Evolutionary conservation across 2,329 filamentous ascomycete genomes (phyloP), one percentile per base, ranked within the genome.

Genomic region (Verticillium isaacii): DNA sequence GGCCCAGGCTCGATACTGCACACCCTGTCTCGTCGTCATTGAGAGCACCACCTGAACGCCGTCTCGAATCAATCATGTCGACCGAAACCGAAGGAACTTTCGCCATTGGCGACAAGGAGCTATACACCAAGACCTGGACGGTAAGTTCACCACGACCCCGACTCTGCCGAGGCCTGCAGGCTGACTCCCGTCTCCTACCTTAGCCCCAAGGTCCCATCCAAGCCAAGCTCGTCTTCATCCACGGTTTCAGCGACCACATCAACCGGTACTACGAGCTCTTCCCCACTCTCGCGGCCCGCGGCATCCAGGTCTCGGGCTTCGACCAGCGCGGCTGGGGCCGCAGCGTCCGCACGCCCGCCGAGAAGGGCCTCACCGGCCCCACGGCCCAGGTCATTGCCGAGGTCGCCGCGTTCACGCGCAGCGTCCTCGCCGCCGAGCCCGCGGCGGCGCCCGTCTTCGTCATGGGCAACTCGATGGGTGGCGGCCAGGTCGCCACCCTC

Each of bases 291-390:
- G 89, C 90, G 25, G 77, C 80, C 12, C 83, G 83, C 60, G 91
- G 90, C 64, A 93, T 97, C 68, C 87, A 91, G 69, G 84, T 92
- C 57, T 85, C 89, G 70, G 83, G 86, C 64, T 91, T 93, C 73
- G 93, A 97, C 74, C 93, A 97, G 80, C 88, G 87, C 73, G 93
- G 93, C 73, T 97, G 93, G 93, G 93, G 93, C 64, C 87, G 85
- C 61, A 90, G 86, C 60, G 90, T 89, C 25, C 80, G 76, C 41
- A 81, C 79, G 59, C 78, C 84, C 25, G 75, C 83, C 14, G 83
- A 94, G 64, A 82, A 80, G 68, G 93, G 93, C 58, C 80, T 86
- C 60, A 91, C 90, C 1, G 93, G 93, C 7, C 82, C 89, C 7
- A 96, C 93, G 2, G 66, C 81, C 1, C 83, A 81, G 61, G 91